These are phyloP conservation scores for Phaeotremella fagi DNA, from an alignment of 768 basidiomycete genomes.

Conservation along the genomic window DNA sequence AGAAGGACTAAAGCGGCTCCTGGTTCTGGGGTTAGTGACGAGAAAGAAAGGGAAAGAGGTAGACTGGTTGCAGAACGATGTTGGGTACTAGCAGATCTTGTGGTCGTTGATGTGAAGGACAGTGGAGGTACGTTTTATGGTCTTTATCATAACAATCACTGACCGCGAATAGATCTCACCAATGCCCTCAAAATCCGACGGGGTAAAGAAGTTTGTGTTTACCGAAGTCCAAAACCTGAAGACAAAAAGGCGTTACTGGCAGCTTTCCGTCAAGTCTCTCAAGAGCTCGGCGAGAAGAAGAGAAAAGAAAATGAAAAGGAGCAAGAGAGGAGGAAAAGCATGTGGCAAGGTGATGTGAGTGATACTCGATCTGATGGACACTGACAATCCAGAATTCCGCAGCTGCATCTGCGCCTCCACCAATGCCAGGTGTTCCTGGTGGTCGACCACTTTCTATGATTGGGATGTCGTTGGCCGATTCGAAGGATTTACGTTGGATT, in stretches of 20 bases:
- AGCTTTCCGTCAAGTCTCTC: slow-evolving; percentile 85
- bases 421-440: slow-evolving; percentile 62
- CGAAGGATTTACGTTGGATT: slow-evolving; percentile 73
- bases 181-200: slow-evolving; percentile 95
- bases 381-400: not conserved
- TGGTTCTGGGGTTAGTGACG: slow-evolving; percentile 8
- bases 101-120: slow-evolving; percentile 94
- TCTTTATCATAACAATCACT: not conserved
- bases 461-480: slow-evolving; percentile 57
- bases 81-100: slow-evolving; percentile 88
- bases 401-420: slow-evolving; percentile 52
- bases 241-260: slow-evolving; percentile 83
- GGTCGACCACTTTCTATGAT: slow-evolving; percentile 58
- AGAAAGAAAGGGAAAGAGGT: slow-evolving; percentile 52
- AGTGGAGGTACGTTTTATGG: slow-evolving; percentile 64
- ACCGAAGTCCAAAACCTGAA: slow-evolving; percentile 69
- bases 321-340: slow-evolving; percentile 72
- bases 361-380: not conserved
- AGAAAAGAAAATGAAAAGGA: slow-evolving; percentile 92
- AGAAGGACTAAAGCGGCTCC: slow-evolving; percentile 54
- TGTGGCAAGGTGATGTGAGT: slow-evolving; percentile 52
- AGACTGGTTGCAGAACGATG: slow-evolving; percentile 88
- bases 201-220: slow-evolving; percentile 90
- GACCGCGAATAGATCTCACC: slow-evolving; percentile 56
- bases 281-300: slow-evolving; percentile 79